Percentiles rank a stretch among this genome's conserved stretches.
These are phyloP conservation scores for Stephania yunnanensis DNA, from an alignment of 164 flowering plant genomes.

Conservation along the genomic window DNA sequence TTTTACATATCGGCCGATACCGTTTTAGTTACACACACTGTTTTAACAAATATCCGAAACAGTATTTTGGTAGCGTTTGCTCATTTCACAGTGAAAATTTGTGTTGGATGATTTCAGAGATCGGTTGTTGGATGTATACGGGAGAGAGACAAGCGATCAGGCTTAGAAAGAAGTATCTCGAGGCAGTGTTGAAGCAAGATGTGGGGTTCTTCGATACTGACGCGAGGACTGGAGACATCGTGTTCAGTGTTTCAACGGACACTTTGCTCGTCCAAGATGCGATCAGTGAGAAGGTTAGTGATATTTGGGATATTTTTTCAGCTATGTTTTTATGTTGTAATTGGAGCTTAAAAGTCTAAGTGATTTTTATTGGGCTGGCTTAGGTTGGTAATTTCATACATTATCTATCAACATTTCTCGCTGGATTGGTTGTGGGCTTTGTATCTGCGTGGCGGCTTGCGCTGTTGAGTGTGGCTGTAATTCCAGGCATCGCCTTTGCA, in stretches of 20 bases:
- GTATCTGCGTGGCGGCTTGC: conserved; percentile 96
- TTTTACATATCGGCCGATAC: background rate
- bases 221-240: conserved; percentile 95
- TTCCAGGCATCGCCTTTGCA: conserved; percentile 97
- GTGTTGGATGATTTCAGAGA: conserved; percentile 41
- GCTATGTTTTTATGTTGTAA: too few species aligned
- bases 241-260: conserved; percentile 92
- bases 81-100: background rate
- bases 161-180: conserved; percentile 81
- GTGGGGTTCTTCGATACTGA: conserved; percentile 98
- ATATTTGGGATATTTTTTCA: background rate
- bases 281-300: conserved; percentile 88
- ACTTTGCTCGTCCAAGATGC: conserved; percentile 98
- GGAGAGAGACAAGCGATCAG: conserved; percentile 91
- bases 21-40: background rate
- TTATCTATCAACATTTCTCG: conserved; percentile 90
- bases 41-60: background rate
- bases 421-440: conserved; percentile 97
- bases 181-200: conserved; percentile 89
- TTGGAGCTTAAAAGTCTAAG: background rate
- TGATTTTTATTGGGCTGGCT: conserved; percentile 3
- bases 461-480: conserved; percentile 85
- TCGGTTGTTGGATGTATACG: conserved; percentile 96
- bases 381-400: conserved; percentile 98
- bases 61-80: background rate